A percentile compares a stretch with the other conserved stretches of the same genome.
Conservation (phyloP, 352 stramenopile genomes). For the Phytophthora meadii region DNA sequence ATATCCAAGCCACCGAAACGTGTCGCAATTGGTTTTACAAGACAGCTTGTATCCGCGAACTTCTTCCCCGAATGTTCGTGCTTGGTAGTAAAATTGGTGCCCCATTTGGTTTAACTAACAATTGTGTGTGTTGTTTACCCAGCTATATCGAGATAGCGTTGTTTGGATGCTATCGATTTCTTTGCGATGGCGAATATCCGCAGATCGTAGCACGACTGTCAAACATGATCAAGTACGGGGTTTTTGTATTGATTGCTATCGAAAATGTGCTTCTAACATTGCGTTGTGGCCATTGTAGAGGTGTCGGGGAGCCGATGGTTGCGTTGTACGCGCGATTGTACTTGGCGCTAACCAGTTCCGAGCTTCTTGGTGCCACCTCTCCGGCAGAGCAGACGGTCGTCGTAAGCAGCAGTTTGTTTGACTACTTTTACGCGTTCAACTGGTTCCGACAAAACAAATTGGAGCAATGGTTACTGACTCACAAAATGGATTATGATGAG, state of each 20-base stretch:
- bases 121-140: constrained; percentile 1
- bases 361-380: constrained; percentile 54
- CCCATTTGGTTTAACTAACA: not conserved
- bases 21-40: constrained; percentile 97
- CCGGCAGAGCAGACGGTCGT: constrained; percentile 44
- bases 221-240: constrained; percentile 88
- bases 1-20: constrained; percentile 90
- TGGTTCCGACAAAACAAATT: constrained; percentile 70
- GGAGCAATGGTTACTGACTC: constrained; percentile 50
- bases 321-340: constrained; percentile 89
- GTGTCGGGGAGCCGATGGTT: constrained; percentile 89
- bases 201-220: constrained; percentile 84
- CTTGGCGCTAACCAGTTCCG: constrained; percentile 70
- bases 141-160: constrained; percentile 91
- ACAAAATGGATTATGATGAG: constrained; percentile 64
- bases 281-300: constrained; percentile 49
- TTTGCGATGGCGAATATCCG: constrained; percentile 89
- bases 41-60: constrained; percentile 92
- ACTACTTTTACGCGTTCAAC: constrained; percentile 91
- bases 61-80: constrained; percentile 89
- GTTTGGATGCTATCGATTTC: constrained; percentile 89
- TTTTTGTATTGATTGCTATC: constrained; percentile 10
- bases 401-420: constrained; percentile 82
- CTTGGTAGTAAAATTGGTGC: not conserved
- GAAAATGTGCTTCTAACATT: constrained; percentile 17